phyloP scores from a whole-genome alignment of 768 basidiomycete species.

The Russula foetens region DNA sequence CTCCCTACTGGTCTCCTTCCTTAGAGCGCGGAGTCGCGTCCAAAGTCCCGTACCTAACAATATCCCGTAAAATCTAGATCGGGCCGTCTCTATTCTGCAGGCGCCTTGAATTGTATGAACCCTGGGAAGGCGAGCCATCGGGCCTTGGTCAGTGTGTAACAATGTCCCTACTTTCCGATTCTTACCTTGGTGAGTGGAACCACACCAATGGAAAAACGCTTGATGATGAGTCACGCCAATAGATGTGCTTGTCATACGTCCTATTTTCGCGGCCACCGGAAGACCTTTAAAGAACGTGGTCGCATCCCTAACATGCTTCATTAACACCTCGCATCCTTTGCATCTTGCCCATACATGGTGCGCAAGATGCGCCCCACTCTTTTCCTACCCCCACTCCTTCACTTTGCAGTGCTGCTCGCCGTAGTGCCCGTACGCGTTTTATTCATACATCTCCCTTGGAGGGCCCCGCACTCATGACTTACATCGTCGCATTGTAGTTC shows the following conservation, averaged over 20 bases:
- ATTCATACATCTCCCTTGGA: background rate
- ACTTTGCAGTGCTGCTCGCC: background rate
- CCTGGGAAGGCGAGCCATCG: constrained; percentile 4
- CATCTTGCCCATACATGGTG: constrained; percentile 4
- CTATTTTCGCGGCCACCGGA: background rate
- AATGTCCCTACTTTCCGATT: background rate
- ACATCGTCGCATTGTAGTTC: background rate
- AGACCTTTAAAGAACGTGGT: constrained; percentile 10
- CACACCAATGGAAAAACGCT: background rate
- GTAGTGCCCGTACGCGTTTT: background rate
- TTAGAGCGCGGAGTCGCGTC: background rate
- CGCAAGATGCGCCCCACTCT: constrained; percentile 11
- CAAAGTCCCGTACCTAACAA: background rate
- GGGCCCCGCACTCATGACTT: background rate
- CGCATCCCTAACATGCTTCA: background rate
- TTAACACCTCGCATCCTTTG: background rate
- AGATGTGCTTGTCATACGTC: background rate
- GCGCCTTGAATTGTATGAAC: background rate
- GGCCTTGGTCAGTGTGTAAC: background rate
- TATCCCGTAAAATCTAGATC: constrained; percentile 2
- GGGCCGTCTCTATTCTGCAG: background rate
- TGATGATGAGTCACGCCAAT: background rate
- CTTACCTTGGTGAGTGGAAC: background rate
- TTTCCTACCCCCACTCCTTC: constrained; percentile 1
- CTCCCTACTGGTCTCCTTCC: background rate